Evolutionary conservation across 2,329 filamentous ascomycete species (phyloP).

Genomic region (Arthrobotrys pseudoclavata): DNA sequence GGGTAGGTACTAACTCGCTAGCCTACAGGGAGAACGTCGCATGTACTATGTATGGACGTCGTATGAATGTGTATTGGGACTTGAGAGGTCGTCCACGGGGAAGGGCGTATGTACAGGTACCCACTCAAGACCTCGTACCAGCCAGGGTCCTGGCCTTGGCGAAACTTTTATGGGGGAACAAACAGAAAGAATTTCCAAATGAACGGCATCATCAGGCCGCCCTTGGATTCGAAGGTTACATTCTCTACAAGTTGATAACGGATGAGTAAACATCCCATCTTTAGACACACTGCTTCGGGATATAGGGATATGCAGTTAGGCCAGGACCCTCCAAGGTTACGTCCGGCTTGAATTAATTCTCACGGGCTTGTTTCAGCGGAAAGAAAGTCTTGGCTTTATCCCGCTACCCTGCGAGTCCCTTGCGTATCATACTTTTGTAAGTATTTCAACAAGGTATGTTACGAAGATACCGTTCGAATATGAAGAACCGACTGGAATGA

Average conservation of each 20-base stretch:
- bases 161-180: not conserved
- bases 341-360: not conserved
- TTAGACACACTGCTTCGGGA: too few relatives aligned
- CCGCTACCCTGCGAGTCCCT: constrained; percentile 3
- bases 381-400: constrained; percentile 12
- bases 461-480: not conserved
- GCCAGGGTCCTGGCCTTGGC: constrained; percentile 15
- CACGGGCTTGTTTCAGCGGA: constrained; percentile 17
- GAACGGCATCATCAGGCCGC: not conserved
- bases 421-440: not conserved
- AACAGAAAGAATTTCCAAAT: not conserved
- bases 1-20: not conserved
- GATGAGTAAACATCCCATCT: constrained; percentile 15
- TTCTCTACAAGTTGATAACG: constrained; percentile 8
- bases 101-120: constrained; percentile 8
- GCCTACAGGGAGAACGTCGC: too few relatives aligned
- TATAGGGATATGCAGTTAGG: too few relatives aligned
- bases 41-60: too few relatives aligned
- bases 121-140: constrained; percentile 1
- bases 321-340: constrained; percentile 15
- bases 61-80: not conserved
- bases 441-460: not conserved
- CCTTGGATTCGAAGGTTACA: not conserved
- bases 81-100: not conserved
- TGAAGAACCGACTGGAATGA: constrained; percentile 5